Percentiles rank a stretch among this genome's conserved stretches.
Evolutionary conservation across 371 early-diverging fungal genomes (phyloP).

Genomic region (Chytridium lagenaria): DNA sequence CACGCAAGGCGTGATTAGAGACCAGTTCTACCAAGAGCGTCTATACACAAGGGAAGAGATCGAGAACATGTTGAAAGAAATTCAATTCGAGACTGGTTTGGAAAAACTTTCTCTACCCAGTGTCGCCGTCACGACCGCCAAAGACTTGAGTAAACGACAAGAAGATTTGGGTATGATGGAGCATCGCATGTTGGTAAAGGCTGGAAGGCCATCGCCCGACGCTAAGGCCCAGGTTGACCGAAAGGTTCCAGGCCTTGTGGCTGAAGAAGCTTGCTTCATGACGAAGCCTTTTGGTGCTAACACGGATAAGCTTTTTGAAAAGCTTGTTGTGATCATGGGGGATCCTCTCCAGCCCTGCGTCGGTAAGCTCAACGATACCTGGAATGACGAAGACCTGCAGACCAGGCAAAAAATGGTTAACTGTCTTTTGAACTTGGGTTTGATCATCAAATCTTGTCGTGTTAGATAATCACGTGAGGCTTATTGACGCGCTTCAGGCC

Average conservation of each 20-base stretch:
- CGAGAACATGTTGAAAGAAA: constrained; percentile 39
- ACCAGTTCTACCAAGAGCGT: constrained; percentile 70
- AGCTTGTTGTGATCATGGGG: constrained; percentile 53
- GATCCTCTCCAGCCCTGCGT: constrained; percentile 54
- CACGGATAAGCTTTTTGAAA: constrained; percentile 26
- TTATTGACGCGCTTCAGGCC: constrained; percentile 25
- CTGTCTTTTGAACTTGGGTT: constrained; percentile 48
- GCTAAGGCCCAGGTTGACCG: neutral
- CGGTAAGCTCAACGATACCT: constrained; percentile 61
- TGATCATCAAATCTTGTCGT: constrained; percentile 26
- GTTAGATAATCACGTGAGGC: constrained; percentile 40
- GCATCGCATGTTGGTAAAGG: constrained; percentile 51
- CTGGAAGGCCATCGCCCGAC: constrained; percentile 6
- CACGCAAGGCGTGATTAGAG: constrained; percentile 61
- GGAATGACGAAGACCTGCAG: constrained; percentile 60
- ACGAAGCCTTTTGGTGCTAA: neutral
- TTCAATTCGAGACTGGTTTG: constrained; percentile 43
- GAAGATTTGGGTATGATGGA: constrained; percentile 75
- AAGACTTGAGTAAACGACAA: constrained; percentile 61
- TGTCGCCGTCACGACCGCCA: constrained; percentile 41
- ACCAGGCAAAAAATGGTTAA: constrained; percentile 52
- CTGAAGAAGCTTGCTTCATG: neutral
- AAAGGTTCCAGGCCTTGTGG: neutral
- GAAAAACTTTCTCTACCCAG: neutral
- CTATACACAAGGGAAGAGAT: constrained; percentile 60